Base-by-base conservation (phyloP, 2,329 filamentous ascomycete genomes). In the Microdochium trichocladiopsis region DNA sequence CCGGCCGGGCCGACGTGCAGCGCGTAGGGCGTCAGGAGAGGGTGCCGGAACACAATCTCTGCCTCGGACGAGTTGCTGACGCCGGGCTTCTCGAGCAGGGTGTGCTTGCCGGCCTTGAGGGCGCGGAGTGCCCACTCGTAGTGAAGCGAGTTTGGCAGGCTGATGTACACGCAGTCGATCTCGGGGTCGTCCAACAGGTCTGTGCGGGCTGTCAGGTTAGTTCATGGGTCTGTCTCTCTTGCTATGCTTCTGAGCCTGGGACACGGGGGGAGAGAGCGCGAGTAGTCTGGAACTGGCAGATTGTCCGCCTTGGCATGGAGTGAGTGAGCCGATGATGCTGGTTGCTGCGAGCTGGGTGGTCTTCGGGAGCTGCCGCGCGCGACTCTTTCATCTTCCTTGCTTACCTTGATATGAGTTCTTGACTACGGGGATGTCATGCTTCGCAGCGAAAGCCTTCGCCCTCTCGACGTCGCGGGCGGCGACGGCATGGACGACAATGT, bases 51-150 rank as follows among this genome's bases (percentile, higher is more conserved):
- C 16, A 81, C 67, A 0, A 58, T 55, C 18, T 61, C 59, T 2
- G 76, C 77, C 58, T 82, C 75, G 0, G 49, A 53, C 2, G 65
- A 60, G 57, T 78, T 80, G 24, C 69, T 69, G n/a, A 68, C 69
- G 0, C 71, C 69, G 0, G 78, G 78, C 60, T 81, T 81, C 60
- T 82, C 79, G 2, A 81, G 63, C 0, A 82, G 69, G 21, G 83
- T 77, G 57, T 82, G 77, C 56, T 81, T 82, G 3, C 75, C 74
- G 2, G 71, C 72, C 22, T 64, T 58, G 22, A 82, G 63, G 2
- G 76, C 70, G 50, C 72, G 71, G 16, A 75, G 57, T 9, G 76
- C 69, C 74, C 75, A 81, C 58, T 77, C 71, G 48, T 62, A 67
- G 57, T 74, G 71, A 9, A 72, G 59, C 4, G 66, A 64, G 50